Base-by-base conservation (phyloP, 345 rosid species). In the Melaleuca alternifolia region DNA sequence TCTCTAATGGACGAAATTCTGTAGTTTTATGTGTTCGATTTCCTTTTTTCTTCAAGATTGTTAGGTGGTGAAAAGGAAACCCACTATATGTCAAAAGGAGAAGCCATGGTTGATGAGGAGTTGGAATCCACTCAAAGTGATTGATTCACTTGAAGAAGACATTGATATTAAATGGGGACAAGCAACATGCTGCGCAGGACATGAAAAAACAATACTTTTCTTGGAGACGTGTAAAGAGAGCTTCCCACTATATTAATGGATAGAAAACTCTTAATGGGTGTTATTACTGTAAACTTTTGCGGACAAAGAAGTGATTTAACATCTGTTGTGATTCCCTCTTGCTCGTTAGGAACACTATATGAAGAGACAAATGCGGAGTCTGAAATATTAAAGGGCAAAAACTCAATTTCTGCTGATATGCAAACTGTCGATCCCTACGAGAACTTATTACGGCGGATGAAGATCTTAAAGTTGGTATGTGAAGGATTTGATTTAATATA, bases 51-150 rank as follows among this genome's bases (percentile, higher is more conserved):
- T 93, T 93, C 88, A 46, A 85, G 75, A 89, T 93, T 89, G 94
- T 94, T 96, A 92, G 99, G 97, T 94, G 93, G 94, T 92, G 99
- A 94, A 95, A 96, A 88, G 89, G 96, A 96, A 90, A 91, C 93
- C 96, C 97, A 92, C 98, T 91, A 90, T 20, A 86, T 54, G 79
- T 88, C 89, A 90, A 87, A 89, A 89, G n/a, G 87, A 59, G 89
- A 91, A 89, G 89, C 92, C 89, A 85, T 91, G 95, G 94, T 93
- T 93, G 93, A 94, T 90, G 95, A 91, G 93, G 98, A 95, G 99
- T 95, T 94, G 97, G 99, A 94, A 91, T 93, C 98, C 99, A 96
- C 96, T 93, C 90, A 59, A 90, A 91, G 91, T 91, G 93, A 91
- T 89, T 90, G 91, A 91, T 91, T 90, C 79, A 51, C 44, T 83